Conservation (phyloP, 495 filamentous ascomycete genomes). For the Neurospora discreta region DNA sequence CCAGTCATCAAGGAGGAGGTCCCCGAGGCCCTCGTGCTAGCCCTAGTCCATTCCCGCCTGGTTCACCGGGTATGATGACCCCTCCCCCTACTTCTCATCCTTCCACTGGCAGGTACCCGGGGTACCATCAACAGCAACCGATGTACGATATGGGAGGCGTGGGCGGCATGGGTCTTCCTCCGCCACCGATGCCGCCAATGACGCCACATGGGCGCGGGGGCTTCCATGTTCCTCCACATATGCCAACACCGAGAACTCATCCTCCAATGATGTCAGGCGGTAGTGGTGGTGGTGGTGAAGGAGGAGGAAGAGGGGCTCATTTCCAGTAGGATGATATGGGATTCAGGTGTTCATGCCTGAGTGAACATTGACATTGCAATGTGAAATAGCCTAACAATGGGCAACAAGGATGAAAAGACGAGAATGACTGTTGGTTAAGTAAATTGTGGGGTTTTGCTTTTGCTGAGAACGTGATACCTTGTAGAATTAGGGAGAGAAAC, state of each 20-base stretch:
- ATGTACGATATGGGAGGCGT: neutral
- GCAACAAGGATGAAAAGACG: neutral
- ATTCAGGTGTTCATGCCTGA: conserved; percentile 8
- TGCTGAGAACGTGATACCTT: too few relatives aligned
- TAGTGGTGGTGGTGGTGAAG: neutral
- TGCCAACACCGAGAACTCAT: neutral
- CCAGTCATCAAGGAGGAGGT: neutral
- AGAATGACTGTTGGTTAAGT: too few relatives aligned
- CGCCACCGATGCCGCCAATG: neutral
- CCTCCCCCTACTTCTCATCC: neutral
- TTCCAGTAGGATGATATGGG: neutral
- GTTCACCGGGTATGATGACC: neutral
- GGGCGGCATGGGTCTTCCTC: neutral
- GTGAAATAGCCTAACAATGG: too few relatives aligned
- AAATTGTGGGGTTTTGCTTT: neutral
- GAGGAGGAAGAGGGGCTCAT: neutral
- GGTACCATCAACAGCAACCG: neutral
- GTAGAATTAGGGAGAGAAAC: too few relatives aligned
- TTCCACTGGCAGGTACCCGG: neutral
- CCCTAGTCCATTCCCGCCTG: neutral
- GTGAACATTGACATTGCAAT: neutral
- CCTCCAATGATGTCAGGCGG: neutral
- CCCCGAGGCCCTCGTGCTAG: neutral
- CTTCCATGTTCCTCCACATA: neutral
- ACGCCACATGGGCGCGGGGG: neutral